Percentiles rank a stretch among this genome's conserved stretches.
phyloP scores from a whole-genome alignment of 148 eudicot species.

The Rhododendron simsii region DNA sequence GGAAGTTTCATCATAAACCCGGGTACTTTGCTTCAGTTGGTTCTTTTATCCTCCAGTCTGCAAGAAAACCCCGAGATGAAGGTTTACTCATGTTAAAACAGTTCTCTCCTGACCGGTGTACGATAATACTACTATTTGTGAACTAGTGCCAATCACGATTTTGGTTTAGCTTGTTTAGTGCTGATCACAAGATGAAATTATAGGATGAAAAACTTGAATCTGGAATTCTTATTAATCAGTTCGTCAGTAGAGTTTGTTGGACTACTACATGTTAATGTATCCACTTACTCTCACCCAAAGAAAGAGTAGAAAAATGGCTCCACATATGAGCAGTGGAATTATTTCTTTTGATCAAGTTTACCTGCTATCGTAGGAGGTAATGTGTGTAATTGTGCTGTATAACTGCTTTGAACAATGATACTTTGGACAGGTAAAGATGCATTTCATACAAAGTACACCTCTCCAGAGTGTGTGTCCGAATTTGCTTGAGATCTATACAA shows the following conservation, averaged over 20 bases:
- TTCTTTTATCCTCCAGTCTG: neutral
- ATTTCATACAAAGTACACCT: neutral
- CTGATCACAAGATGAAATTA: neutral
- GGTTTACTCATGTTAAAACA: neutral
- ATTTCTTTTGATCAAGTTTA: neutral
- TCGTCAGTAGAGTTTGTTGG: neutral
- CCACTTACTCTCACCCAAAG: neutral
- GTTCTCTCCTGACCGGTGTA: neutral
- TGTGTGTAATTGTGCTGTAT: neutral
- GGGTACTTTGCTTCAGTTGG: neutral
- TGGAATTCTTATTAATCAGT: neutral
- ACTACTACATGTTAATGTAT: neutral
- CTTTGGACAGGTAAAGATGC: neutral
- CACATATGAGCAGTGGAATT: neutral
- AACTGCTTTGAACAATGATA: neutral
- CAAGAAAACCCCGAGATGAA: neutral
- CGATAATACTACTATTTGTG: neutral
- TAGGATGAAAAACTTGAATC: neutral
- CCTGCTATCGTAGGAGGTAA: neutral
- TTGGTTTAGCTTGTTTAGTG: neutral
- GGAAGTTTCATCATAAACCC: constrained; percentile 20
- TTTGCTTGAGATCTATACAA: neutral
- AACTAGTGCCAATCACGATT: neutral
- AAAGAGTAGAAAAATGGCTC: neutral
- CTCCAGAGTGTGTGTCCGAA: neutral